A percentile compares a stretch with the other conserved stretches of the same genome.
These are phyloP conservation scores for Dictyostelium intermedium DNA, from an alignment of 78 protist genomes.

Conservation along the genomic window DNA sequence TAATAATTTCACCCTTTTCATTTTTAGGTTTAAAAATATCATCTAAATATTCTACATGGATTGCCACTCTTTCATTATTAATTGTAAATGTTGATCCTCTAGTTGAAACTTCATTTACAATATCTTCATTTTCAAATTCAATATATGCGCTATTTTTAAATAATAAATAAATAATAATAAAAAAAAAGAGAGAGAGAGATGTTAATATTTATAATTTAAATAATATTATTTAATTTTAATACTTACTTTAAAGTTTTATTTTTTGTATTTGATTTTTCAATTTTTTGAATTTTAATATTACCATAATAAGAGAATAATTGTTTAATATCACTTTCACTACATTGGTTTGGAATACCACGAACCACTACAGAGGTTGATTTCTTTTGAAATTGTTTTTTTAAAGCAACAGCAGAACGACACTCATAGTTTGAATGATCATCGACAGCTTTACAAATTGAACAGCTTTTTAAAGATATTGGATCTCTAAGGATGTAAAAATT, in stretches of 20 bases:
- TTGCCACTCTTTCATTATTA: conserved; percentile 23
- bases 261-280: conserved; percentile 48
- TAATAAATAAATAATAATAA: not conserved
- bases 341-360: conserved; percentile 10
- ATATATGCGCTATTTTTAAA: not conserved
- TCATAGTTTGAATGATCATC: conserved; percentile 46
- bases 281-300: not conserved
- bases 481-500: conserved; percentile 94
- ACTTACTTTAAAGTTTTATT: conserved; percentile 2
- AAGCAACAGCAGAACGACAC: conserved; percentile 31
- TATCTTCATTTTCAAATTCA: conserved; percentile 6
- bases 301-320: conserved; percentile 11
- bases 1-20: not conserved
- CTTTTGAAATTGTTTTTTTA: not conserved
- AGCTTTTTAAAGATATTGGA: not conserved
- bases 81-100: conserved; percentile 7
- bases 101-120: not conserved
- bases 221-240: not conserved
- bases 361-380: not conserved
- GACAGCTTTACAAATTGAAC: not conserved
- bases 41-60: conserved; percentile 9
- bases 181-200: not conserved
- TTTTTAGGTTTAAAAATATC: not conserved
- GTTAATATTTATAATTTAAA: no score
- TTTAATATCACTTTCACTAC: not conserved